Conservation (phyloP, 106 monocot genomes). For the Dactylorhiza incarnata region DNA sequence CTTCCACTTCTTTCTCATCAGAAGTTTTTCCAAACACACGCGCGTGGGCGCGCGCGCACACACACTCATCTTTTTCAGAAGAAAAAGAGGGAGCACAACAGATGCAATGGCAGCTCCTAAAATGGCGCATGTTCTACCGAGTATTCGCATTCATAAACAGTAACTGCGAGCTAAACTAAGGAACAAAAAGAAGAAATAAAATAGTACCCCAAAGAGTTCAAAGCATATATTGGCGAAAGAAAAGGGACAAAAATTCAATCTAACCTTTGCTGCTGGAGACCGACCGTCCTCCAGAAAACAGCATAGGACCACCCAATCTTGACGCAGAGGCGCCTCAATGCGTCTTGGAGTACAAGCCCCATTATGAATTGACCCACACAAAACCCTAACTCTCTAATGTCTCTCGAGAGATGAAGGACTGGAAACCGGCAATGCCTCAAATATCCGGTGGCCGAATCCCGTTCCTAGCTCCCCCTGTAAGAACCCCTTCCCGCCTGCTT, state of each 20-base stretch:
- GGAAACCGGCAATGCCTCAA: neutral
- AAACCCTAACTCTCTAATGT: neutral
- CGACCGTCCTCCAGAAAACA: constrained; percentile 60
- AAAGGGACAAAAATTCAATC: constrained; percentile 1
- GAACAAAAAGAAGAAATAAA: neutral
- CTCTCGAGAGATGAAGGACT: neutral
- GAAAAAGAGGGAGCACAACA: neutral
- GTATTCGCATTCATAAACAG: neutral
- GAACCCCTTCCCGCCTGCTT: constrained; percentile 49
- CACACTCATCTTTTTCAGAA: neutral
- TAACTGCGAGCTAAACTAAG: neutral
- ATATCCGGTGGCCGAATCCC: neutral
- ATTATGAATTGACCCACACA: constrained; percentile 8
- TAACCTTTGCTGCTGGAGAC: constrained; percentile 5
- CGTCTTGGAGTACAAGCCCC: constrained; percentile 34
- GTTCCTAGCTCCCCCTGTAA: constrained; percentile 42
- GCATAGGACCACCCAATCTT: constrained; percentile 89
- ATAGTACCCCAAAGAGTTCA: too few relatives aligned
- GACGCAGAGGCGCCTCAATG: constrained; percentile 51
- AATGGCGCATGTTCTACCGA: neutral
- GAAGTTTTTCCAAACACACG: neutral
- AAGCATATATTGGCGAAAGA: too few relatives aligned
- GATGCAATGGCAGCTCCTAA: neutral
- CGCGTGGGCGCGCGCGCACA: too few relatives aligned
- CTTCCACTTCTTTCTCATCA: neutral